Conservation (phyloP, 1,139 yeast genomes). For the Taiozyma sp. region DNA sequence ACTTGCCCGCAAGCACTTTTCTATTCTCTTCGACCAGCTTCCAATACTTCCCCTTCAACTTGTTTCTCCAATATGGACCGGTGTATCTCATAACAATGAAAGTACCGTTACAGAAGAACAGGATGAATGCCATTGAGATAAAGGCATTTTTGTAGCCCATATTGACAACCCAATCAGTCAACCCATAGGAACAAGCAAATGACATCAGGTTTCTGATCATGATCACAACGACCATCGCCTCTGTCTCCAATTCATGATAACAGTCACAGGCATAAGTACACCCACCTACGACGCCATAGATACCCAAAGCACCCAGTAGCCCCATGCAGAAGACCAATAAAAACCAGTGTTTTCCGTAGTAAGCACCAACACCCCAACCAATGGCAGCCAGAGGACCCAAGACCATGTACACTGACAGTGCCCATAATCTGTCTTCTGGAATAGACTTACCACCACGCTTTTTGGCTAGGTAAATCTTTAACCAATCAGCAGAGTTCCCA, state of each 20-base stretch:
- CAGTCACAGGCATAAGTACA: slow-evolving; percentile 52
- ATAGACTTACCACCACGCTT: slow-evolving; percentile 33
- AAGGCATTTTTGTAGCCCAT: slow-evolving; percentile 42
- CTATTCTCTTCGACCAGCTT: slow-evolving; percentile 29
- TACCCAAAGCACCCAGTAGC: slow-evolving; percentile 41
- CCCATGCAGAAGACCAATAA: slow-evolving; percentile 52
- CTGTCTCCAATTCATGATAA: slow-evolving; percentile 49
- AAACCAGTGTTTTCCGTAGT: slow-evolving; percentile 44
- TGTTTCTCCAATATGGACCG: slow-evolving; percentile 35
- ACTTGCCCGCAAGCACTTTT: slow-evolving; percentile 19
- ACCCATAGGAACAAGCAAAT: slow-evolving; percentile 44
- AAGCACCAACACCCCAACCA: slow-evolving; percentile 41
- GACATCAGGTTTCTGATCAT: slow-evolving; percentile 37
- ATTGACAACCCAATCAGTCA: slow-evolving; percentile 43
- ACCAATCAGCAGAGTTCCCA: slow-evolving; percentile 35
- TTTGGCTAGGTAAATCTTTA: slow-evolving; percentile 33
- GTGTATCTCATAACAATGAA: slow-evolving; percentile 36
- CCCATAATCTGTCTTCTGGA: slow-evolving; percentile 41
- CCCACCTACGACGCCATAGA: slow-evolving; percentile 47
- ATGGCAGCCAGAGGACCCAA: slow-evolving; percentile 35
- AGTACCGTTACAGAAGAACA: slow-evolving; percentile 37
- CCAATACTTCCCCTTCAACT: slow-evolving; percentile 32
- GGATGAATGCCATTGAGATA: slow-evolving; percentile 39
- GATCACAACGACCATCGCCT: slow-evolving; percentile 45
- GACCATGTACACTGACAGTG: slow-evolving; percentile 29